Conservation (phyloP, 2,329 filamentous ascomycete species). For the Penicillium sp. region DNA sequence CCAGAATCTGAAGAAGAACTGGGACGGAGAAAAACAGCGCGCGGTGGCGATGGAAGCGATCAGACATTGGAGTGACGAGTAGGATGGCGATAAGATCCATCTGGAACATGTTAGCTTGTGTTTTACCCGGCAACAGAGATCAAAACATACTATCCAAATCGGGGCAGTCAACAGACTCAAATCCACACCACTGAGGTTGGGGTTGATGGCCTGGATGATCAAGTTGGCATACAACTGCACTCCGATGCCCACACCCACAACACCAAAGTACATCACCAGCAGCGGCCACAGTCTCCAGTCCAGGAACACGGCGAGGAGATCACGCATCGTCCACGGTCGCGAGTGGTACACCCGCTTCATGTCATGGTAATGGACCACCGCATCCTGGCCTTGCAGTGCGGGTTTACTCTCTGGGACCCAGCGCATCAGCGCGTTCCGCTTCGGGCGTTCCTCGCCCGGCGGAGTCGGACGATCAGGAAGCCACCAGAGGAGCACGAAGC, state of each 20-base stretch:
- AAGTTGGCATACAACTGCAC: constrained; percentile 86
- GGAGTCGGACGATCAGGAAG: constrained; percentile 78
- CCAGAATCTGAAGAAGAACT: constrained; percentile 76
- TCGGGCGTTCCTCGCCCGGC: constrained; percentile 51
- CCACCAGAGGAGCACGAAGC: constrained; percentile 81
- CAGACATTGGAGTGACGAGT: constrained; percentile 79
- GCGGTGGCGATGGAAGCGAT: constrained; percentile 79
- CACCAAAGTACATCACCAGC: constrained; percentile 89
- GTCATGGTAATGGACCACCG: constrained; percentile 79
- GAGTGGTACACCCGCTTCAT: constrained; percentile 78
- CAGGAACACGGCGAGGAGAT: constrained; percentile 69
- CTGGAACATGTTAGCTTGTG: constrained; percentile 40
- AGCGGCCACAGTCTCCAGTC: constrained; percentile 91
- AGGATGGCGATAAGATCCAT: constrained; percentile 89
- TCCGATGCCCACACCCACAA: constrained; percentile 88
- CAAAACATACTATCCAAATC: constrained; percentile 77
- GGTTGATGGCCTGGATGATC: constrained; percentile 79
- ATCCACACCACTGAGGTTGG: constrained; percentile 69
- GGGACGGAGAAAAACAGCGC: constrained; percentile 79
- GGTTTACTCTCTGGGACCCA: constrained; percentile 71
- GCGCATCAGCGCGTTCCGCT: constrained; percentile 48
- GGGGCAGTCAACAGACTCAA: constrained; percentile 84
- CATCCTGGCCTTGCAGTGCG: constrained; percentile 75
- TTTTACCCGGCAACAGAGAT: neutral
- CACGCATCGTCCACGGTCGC: constrained; percentile 70